phyloP scores from a whole-genome alignment of 2,329 filamentous ascomycete species.

The Trichophyton mentagrophytes region DNA sequence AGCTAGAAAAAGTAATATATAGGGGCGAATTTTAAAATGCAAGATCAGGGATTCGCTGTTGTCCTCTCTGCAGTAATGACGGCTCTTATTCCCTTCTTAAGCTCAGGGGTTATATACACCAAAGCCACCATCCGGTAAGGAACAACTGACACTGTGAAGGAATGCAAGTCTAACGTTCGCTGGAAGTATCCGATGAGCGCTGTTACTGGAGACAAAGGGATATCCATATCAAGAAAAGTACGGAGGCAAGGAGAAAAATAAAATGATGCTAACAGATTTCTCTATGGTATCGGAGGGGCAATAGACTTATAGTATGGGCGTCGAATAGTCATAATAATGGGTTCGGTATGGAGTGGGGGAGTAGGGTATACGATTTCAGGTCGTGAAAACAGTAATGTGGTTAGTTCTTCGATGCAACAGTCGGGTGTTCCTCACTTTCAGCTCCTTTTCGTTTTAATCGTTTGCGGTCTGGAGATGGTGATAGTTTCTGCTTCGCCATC shows the following conservation, averaged over 20 bases:
- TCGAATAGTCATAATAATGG: background rate
- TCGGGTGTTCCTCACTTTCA: constrained; percentile 7
- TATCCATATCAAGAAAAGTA: background rate
- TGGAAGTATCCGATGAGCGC: background rate
- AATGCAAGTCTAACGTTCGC: background rate
- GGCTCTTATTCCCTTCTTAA: background rate
- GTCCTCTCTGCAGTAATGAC: background rate
- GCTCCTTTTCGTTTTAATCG: constrained; percentile 26
- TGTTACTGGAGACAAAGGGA: background rate
- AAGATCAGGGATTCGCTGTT: background rate
- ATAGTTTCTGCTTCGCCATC: background rate
- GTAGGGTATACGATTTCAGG: background rate
- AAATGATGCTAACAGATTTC: background rate
- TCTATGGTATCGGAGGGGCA: background rate
- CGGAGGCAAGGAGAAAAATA: background rate
- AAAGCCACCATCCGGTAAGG: background rate
- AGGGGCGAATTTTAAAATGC: too few species aligned
- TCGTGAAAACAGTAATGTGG: background rate
- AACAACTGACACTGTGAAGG: background rate
- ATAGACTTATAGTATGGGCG: background rate
- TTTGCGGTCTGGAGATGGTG: constrained; percentile 17
- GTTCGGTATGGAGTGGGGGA: background rate
- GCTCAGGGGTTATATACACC: background rate
- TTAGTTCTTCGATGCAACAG: background rate
- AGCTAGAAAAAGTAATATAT: too few species aligned